Evolutionary conservation across 805 yeast genomes (phyloP), one percentile per base, ranked within the genome.

Genomic region (Zygoascus bituminiphila): DNA sequence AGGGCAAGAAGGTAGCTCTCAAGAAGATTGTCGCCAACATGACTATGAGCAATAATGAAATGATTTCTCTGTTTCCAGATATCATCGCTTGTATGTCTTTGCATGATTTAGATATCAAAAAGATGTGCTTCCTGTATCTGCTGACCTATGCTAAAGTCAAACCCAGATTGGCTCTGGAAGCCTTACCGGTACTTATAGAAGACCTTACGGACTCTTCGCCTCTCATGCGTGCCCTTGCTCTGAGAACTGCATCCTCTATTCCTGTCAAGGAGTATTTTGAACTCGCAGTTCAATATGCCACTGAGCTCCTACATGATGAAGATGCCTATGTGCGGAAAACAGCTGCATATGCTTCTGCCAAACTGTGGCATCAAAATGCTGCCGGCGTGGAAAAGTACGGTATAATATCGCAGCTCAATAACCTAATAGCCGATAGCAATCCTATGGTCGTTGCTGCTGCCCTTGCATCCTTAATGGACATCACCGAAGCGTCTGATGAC

Each of bases 21-120:
- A 82, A 81, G 62, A 84, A 84, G 58, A 75, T 88, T 23, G 72
- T 89, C 6, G 91, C 95, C 39, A 89, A 88, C 64, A 75, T 88
- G 64, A 82, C 94, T 5, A 73, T 88, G 65, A 88, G 88, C 44
- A 87, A 86, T 62, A 75, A 75, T 48, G 96, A 91, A 60, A 78
- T 88, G 77, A 71, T 79, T 9, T 62, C 67, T 17, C 62, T 91
- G 47, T 76, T 82, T 58, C 80, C 81, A 1, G 94, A 86, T 45
- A 74, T 87, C 5, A 65, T 81, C n/a, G 69, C 71, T 42, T 65
- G 71, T 49, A 70, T 74, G 63, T 57, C 49, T 24, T 57, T 59
- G 52, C 75, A 74, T 55, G 95, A 87, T 64, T 50, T 79, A 25
- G 94, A 85, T 54, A 70, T 82, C 46, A 78, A 85, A 59, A 76